These are phyloP conservation scores for Sarocladiaceae sp. DNA, from an alignment of 2,329 filamentous ascomycete genomes.

Conservation along the genomic window DNA sequence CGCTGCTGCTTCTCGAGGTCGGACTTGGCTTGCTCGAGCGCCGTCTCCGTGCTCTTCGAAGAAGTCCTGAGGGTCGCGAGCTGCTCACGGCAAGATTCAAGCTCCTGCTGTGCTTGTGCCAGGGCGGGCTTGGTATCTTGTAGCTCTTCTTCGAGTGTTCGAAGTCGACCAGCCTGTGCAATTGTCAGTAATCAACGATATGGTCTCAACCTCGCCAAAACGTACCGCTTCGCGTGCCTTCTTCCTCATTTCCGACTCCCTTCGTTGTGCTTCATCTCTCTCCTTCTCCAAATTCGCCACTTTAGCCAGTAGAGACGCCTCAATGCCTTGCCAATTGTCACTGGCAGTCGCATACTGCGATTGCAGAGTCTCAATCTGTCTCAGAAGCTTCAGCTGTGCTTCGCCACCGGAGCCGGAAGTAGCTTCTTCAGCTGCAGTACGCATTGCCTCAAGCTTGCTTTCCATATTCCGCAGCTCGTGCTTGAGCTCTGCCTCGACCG, in stretches of 20 bases:
- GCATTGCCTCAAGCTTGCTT: conserved; percentile 82
- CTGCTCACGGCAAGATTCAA: conserved; percentile 52
- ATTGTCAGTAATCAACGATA: conserved; percentile 14
- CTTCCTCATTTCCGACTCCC: conserved; percentile 81
- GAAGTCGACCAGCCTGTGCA: conserved; percentile 51
- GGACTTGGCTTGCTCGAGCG: conserved; percentile 48
- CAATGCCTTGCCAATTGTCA: conserved; percentile 96
- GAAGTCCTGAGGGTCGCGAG: conserved; percentile 57
- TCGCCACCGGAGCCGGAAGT: conserved; percentile 77
- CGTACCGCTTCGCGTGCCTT: conserved; percentile 82
- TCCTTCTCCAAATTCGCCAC: conserved; percentile 80
- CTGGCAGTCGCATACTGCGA: conserved; percentile 91
- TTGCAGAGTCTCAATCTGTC: conserved; percentile 92
- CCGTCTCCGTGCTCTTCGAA: conserved; percentile 59
- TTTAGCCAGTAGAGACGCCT: conserved; percentile 74
- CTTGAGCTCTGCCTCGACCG: conserved; percentile 70
- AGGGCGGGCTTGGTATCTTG: conserved; percentile 61
- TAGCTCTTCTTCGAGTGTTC: conserved; percentile 74
- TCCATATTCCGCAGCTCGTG: conserved; percentile 74
- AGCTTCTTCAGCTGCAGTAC: conserved; percentile 79
- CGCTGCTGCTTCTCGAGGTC: conserved; percentile 45
- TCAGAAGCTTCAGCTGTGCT: conserved; percentile 78
- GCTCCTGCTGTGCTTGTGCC: conserved; percentile 58
- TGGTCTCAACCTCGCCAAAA: too few species aligned
- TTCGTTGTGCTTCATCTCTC: conserved; percentile 73